Conservation (phyloP, 2,329 filamentous ascomycete genomes). For the Rasamsonia emersonii region DNA sequence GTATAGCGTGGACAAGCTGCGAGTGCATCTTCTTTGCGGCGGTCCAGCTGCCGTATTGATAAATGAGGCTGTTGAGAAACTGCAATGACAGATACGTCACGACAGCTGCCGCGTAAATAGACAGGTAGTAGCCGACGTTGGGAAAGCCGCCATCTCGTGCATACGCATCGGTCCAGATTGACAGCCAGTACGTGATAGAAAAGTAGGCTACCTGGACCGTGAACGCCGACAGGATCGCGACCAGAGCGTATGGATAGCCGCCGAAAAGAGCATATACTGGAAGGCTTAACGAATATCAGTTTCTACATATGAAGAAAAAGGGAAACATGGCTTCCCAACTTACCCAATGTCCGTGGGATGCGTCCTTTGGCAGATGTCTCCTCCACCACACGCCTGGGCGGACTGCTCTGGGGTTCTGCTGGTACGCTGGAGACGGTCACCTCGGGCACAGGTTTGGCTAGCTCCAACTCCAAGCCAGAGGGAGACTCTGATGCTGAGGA, state of each 20-base stretch:
- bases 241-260: constrained; percentile 14
- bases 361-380: constrained; percentile 17
- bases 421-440: background rate
- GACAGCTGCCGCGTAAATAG: constrained; percentile 43
- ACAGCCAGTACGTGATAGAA: constrained; percentile 21
- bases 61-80: constrained; percentile 26
- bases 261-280: constrained; percentile 20
- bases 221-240: constrained; percentile 13
- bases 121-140: constrained; percentile 40
- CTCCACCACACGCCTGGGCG: constrained; percentile 10
- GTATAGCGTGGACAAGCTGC: constrained; percentile 44
- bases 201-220: constrained; percentile 19
- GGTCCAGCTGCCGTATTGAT: constrained; percentile 50
- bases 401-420: constrained; percentile 6
- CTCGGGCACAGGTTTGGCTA: background rate
- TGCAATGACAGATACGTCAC: constrained; percentile 22
- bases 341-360: constrained; percentile 17
- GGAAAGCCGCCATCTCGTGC: constrained; percentile 10
- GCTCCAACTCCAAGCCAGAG: background rate
- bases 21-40: constrained; percentile 47
- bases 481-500: constrained; percentile 2
- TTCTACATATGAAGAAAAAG: constrained; percentile 14
- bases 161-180: constrained; percentile 20
- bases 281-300: constrained; percentile 9
- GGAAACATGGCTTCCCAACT: too few species aligned